Conservation (phyloP, 106 monocot genomes). For the Alisma plantagoaquatica region DNA sequence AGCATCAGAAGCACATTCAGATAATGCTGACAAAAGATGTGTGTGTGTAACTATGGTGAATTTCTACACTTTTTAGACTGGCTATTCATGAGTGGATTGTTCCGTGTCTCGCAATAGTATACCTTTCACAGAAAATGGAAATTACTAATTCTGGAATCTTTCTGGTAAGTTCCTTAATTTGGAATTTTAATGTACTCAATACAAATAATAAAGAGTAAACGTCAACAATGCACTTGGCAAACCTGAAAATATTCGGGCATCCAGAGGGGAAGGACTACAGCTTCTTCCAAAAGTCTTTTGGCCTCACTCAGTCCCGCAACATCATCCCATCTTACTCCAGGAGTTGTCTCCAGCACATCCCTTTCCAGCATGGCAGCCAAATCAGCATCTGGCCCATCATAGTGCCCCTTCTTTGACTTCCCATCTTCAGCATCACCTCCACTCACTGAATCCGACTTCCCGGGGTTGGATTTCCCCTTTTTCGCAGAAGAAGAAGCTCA, state of each 20-base stretch:
- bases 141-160: no score
- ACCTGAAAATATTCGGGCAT: constrained; percentile 99
- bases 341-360: constrained; percentile 90
- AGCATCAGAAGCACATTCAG: no score
- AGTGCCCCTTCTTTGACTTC: constrained; percentile 68
- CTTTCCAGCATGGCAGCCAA: constrained; percentile 98
- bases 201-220: no score
- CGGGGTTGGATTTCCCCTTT: constrained; percentile 72
- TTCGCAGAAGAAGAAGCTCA: constrained; percentile 40
- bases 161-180: no score
- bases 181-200: no score
- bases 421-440: constrained; percentile 69
- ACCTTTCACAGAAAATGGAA: no score
- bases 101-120: no score
- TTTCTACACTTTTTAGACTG: no score
- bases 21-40: no score
- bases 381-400: constrained; percentile 96
- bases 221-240: no score
- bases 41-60: no score
- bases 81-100: no score
- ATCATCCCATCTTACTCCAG: constrained; percentile 99
- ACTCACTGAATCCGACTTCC: constrained; percentile 72
- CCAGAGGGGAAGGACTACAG: constrained; percentile 98
- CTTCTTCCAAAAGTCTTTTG: constrained; percentile 93
- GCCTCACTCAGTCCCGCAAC: constrained; percentile 97